Base-by-base conservation (phyloP, 2,329 filamentous ascomycete genomes). In the Fusarium acutatum region DNA sequence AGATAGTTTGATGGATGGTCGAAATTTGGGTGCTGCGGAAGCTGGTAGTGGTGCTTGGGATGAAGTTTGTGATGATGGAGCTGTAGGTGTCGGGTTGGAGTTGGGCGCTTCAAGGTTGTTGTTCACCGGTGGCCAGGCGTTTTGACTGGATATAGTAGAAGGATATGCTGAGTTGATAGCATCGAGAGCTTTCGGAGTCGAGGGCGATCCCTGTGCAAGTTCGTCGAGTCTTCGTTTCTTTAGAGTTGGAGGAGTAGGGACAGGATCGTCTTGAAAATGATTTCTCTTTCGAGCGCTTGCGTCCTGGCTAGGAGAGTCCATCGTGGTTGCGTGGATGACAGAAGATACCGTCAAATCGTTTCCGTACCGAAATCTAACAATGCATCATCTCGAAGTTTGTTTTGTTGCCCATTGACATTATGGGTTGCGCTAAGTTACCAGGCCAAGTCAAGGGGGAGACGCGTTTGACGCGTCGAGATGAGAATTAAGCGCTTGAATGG, bases 1-100 rank as follows among this genome's bases (percentile, higher is more conserved):
- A 11, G 80, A 78, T 11, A 82, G 40, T 62, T 83, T 83, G 59
- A 83, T 82, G 13, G 82, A 81, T 8, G 82, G 81, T 13, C 79
- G 79, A 41, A 77, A 71, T 37, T 54, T 64, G 35, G 75, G 37
- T 9, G 58, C 53, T n/a, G 75, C 44, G 4, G 71, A 59, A 13
- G 77, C 56, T 47, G 64, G 63, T 44, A 67, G 46, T 56, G 49
- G 59, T 30, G 69, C 41, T 54, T 69, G 59, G 10, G 68, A 64
- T 38, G 71, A 22, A 9, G 76, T 47, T 37, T 69, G 60, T 10
- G 68, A 62, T 43, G 71, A 50, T 8, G 62, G 67, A 15, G 70
- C 64, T 26, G 52, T 47, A 43, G 65, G 38, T 40, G 61, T 54
- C 11, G 65, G 46, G 38, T 54, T 38, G 17, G 57, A 32, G 30